Conservation (phyloP, 495 filamentous ascomycete genomes). For the Penicillium egyptiacum region DNA sequence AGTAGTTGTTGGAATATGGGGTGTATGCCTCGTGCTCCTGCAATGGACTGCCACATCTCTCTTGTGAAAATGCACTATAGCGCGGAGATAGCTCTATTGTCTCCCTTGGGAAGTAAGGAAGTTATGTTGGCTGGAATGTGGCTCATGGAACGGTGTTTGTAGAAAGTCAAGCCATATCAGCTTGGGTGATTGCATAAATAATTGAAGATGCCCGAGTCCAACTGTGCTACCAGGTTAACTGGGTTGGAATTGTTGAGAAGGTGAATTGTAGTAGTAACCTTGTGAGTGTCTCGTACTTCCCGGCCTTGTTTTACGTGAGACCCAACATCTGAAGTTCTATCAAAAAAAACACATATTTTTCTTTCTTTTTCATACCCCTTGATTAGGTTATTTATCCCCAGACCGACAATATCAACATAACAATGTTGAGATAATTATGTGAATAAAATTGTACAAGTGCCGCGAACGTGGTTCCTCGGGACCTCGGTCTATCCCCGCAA, state of each 20-base stretch:
- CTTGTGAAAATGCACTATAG: background rate
- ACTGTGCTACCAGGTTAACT: background rate
- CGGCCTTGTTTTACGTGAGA: background rate
- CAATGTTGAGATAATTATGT: background rate
- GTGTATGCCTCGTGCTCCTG: no score
- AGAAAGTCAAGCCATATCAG: background rate
- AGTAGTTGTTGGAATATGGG: background rate
- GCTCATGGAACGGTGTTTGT: background rate
- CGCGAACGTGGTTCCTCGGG: slow-evolving; percentile 24
- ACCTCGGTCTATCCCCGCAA: slow-evolving; percentile 33
- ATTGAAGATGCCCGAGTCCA: background rate
- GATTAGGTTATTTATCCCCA: background rate
- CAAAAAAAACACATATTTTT: background rate
- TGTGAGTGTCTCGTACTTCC: background rate
- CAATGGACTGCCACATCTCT: no score
- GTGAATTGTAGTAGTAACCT: background rate
- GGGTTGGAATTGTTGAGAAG: background rate
- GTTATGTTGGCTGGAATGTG: background rate
- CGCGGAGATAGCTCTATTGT: background rate
- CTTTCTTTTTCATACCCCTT: background rate
- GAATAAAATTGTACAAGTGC: slow-evolving; percentile 2
- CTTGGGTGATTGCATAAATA: no score
- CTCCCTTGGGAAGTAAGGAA: background rate
- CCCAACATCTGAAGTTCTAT: background rate
- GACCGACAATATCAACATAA: slow-evolving; percentile 2